Evolutionary conservation across 768 basidiomycete species (phyloP).

Genomic region (Strobilomyces confusus): DNA sequence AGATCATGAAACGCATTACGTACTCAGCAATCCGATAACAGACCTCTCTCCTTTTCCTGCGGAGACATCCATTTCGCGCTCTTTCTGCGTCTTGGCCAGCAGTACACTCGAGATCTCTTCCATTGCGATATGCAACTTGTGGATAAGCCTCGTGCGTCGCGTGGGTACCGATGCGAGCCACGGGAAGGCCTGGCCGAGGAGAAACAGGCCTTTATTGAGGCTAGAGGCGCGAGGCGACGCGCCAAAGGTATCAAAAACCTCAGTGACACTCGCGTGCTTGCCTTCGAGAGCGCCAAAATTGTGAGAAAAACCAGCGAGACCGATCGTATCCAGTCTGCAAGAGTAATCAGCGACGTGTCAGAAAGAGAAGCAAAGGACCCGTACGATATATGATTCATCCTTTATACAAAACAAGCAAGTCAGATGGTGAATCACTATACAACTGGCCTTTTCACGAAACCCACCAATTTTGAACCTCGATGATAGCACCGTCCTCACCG

Average conservation of each 20-base stretch:
- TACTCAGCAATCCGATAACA: slow-evolving; percentile 24
- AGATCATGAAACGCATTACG: slow-evolving; percentile 15
- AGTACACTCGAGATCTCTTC: slow-evolving; percentile 38
- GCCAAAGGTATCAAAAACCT: background rate
- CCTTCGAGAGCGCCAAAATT: slow-evolving; percentile 29
- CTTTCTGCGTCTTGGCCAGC: slow-evolving; percentile 34
- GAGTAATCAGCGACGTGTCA: background rate
- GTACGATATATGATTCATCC: slow-evolving; percentile 36
- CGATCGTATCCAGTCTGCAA: slow-evolving; percentile 32
- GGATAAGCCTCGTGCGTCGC: slow-evolving; percentile 16
- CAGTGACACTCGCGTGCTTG: background rate
- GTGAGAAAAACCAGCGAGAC: slow-evolving; percentile 49
- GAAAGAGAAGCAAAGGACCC: background rate
- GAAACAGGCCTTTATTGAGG: background rate
- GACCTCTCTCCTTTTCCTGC: slow-evolving; percentile 24
- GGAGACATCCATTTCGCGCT: slow-evolving; percentile 23
- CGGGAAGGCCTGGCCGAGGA: background rate
- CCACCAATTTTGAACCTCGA: slow-evolving; percentile 36
- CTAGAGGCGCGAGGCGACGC: background rate
- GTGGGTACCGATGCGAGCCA: background rate
- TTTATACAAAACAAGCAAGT: background rate
- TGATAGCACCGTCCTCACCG: slow-evolving; percentile 15
- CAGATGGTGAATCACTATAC: background rate
- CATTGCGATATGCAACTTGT: slow-evolving; percentile 34
- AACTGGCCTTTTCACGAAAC: background rate